These are phyloP conservation scores for Phlyctochytrium arcticum DNA, from an alignment of 192 early-diverging fungal genomes.

Conservation along the genomic window DNA sequence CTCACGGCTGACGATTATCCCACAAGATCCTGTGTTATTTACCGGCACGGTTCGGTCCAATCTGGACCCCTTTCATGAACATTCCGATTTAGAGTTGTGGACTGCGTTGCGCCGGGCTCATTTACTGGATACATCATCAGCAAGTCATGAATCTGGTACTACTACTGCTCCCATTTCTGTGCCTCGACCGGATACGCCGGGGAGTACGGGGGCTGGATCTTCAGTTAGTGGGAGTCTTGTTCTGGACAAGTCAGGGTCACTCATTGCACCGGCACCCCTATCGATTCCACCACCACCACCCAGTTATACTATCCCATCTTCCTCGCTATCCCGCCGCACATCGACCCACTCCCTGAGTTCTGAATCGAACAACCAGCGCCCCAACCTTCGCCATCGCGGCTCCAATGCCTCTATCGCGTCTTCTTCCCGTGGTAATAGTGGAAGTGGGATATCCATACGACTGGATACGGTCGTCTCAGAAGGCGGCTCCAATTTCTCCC, in stretches of 20 bases:
- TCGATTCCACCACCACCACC: no score
- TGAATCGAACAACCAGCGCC: conserved; percentile 17
- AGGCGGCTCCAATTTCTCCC: conserved; percentile 79
- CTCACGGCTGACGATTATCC: conserved; percentile 49
- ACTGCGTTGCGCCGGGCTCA: conserved; percentile 72
- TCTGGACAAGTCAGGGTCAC: conserved; percentile 24
- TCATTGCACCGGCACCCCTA: neutral
- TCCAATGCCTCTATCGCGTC: conserved; percentile 42
- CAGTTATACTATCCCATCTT: no score
- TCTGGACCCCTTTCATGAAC: conserved; percentile 73
- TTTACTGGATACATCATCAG: conserved; percentile 44
- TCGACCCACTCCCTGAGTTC: neutral
- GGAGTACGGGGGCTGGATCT: conserved; percentile 12
- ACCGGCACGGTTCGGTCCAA: conserved; percentile 68
- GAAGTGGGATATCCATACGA: no score
- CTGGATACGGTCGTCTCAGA: conserved; percentile 70
- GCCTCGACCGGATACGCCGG: neutral
- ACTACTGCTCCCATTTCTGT: neutral
- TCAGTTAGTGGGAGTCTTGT: conserved; percentile 53
- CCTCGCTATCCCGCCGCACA: neutral
- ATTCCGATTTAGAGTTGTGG: conserved; percentile 69
- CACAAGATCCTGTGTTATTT: conserved; percentile 63
- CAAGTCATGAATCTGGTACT: neutral
- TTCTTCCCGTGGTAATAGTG: neutral
- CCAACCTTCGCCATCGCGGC: conserved; percentile 26